These are phyloP conservation scores for Bremia lactucae DNA, from an alignment of 352 stramenopile genomes.

Conservation along the genomic window DNA sequence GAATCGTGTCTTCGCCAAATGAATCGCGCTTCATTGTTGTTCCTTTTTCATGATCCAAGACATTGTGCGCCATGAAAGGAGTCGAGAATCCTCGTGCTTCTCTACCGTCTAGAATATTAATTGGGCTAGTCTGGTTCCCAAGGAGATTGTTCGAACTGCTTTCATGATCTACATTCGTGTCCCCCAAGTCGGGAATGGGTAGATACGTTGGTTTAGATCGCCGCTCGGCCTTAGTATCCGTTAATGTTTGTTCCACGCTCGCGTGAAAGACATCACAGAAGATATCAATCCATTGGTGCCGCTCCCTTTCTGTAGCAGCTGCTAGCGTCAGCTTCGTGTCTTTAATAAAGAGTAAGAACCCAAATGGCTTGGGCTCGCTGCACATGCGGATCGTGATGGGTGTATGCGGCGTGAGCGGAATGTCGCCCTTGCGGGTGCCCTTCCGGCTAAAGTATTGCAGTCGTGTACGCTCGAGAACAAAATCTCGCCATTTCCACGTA, in stretches of 20 bases:
- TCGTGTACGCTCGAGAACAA: slow-evolving; percentile 54
- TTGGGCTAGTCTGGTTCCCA: slow-evolving; percentile 8
- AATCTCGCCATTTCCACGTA: slow-evolving; percentile 80
- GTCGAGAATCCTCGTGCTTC: slow-evolving; percentile 6
- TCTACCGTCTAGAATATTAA: slow-evolving; percentile 3
- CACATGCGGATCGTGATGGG: slow-evolving; percentile 65
- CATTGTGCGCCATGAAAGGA: slow-evolving; percentile 16
- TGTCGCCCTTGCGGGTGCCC: slow-evolving; percentile 62
- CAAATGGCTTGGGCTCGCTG: slow-evolving; percentile 58
- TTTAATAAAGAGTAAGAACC: slow-evolving; percentile 67
- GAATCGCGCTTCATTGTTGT: slow-evolving; percentile 17
- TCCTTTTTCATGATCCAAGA: slow-evolving; percentile 16
- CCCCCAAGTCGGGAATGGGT: slow-evolving; percentile 46
- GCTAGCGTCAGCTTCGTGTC: slow-evolving; percentile 73
- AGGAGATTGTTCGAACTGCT: slow-evolving; percentile 18
- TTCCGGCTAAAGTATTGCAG: slow-evolving; percentile 77
- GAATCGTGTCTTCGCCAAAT: slow-evolving; percentile 37
- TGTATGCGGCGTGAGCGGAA: slow-evolving; percentile 42
- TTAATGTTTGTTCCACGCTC: slow-evolving; percentile 44
- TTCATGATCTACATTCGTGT: slow-evolving; percentile 14
- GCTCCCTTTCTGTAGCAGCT: slow-evolving; percentile 53
- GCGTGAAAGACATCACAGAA: slow-evolving; percentile 70
- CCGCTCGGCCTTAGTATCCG: slow-evolving; percentile 47
- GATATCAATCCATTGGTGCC: slow-evolving; percentile 70
- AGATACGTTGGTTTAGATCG: slow-evolving; percentile 54